Percentiles rank a stretch among this genome's conserved stretches.
phyloP scores from a whole-genome alignment of 805 yeast genomes.

The Dipodascus geniculatus region DNA sequence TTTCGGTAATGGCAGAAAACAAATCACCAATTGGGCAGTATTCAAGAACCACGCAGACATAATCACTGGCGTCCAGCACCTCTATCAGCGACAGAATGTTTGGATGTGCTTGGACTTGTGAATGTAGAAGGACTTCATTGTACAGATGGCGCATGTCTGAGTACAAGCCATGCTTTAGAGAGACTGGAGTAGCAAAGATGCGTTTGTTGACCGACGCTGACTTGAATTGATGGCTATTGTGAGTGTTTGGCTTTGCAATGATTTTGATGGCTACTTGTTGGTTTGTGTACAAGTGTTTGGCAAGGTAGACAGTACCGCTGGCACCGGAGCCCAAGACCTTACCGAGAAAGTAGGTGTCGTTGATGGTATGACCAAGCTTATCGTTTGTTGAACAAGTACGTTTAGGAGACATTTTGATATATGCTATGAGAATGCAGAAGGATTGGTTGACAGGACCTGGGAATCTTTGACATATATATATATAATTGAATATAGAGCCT shows the following conservation, averaged over 20 bases:
- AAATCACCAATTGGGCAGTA: constrained; percentile 59
- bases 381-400: constrained; percentile 1
- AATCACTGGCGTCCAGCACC: constrained; percentile 46
- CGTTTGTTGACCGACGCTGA: not conserved
- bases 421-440: not conserved
- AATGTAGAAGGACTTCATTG: constrained; percentile 56
- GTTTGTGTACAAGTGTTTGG: constrained; percentile 40
- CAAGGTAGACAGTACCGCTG: constrained; percentile 69
- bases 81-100: constrained; percentile 62
- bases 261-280: constrained; percentile 60
- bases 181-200: constrained; percentile 14
- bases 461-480: not conserved
- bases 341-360: not conserved
- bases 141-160: not conserved
- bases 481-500: not conserved
- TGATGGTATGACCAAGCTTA: not conserved
- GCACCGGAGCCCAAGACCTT: constrained; percentile 65
- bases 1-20: constrained; percentile 68
- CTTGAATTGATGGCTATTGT: not conserved
- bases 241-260: not conserved
- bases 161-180: not conserved
- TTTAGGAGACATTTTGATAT: not conserved
- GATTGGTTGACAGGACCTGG: not conserved
- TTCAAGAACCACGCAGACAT: constrained; percentile 69
- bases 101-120: constrained; percentile 65